A percentile compares a stretch with the other conserved stretches of the same genome.
These are phyloP conservation scores for Dendrobium catenatum DNA, from an alignment of 106 monocot genomes.

Conservation along the genomic window DNA sequence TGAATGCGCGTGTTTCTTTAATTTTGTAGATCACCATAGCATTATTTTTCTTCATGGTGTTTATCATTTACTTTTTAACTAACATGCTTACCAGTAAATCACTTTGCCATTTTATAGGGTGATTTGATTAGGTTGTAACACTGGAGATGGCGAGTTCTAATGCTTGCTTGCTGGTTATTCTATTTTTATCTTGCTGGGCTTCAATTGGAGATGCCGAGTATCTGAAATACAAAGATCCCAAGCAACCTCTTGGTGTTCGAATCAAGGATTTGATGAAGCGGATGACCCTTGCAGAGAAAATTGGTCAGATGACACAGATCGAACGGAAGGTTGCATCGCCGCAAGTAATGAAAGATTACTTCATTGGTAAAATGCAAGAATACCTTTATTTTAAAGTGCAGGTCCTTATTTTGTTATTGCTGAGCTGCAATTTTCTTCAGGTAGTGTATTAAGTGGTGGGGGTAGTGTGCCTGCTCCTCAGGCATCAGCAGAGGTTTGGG, in stretches of 20 bases:
- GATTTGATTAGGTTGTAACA: background rate
- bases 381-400: background rate
- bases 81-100: background rate
- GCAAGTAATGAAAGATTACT: conserved; percentile 31
- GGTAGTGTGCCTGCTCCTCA: conserved; percentile 45
- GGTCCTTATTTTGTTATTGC: background rate
- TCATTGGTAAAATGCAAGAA: conserved; percentile 30
- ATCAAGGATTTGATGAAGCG: conserved; percentile 29
- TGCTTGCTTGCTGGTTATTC: background rate
- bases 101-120: background rate
- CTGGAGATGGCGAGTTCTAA: background rate
- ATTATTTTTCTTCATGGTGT: background rate
- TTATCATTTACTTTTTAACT: background rate
- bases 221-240: conserved; percentile 43
- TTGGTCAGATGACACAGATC: conserved; percentile 55
- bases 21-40: background rate
- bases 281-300: conserved; percentile 55
- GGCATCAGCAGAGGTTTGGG: conserved; percentile 36
- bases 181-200: conserved; percentile 12
- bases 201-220: conserved; percentile 16
- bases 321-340: conserved; percentile 29
- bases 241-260: conserved; percentile 25
- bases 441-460: conserved; percentile 46
- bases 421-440: conserved; percentile 12
- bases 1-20: background rate